These are phyloP conservation scores for Kwoniella dendrophila DNA, from an alignment of 768 basidiomycete genomes.

Conservation along the genomic window DNA sequence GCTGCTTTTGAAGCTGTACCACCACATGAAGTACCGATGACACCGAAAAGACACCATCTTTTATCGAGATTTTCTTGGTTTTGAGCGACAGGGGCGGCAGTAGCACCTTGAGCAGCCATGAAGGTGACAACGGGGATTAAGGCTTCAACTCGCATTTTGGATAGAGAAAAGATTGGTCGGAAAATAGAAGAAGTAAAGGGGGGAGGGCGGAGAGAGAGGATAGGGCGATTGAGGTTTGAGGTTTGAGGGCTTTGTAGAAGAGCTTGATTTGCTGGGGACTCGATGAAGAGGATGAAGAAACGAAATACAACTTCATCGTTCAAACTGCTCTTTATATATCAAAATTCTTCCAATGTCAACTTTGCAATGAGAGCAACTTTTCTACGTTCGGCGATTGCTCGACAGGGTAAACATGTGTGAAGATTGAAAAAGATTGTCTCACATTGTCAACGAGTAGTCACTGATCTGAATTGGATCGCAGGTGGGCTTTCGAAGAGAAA, in stretches of 20 bases:
- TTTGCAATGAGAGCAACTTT: too few species aligned
- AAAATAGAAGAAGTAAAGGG: constrained; percentile 8
- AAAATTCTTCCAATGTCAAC: background rate
- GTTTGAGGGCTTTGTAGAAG: constrained; percentile 14
- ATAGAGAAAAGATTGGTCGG: constrained; percentile 26
- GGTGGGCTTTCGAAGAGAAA: too few species aligned
- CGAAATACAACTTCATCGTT: background rate
- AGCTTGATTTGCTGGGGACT: constrained; percentile 24
- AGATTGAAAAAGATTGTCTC: too few species aligned
- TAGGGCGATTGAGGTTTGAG: constrained; percentile 9
- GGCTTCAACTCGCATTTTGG: constrained; percentile 29
- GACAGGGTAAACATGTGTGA: too few species aligned
- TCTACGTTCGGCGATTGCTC: too few species aligned
- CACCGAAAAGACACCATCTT: constrained; percentile 29
- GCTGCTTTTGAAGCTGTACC: constrained; percentile 2
- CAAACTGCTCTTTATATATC: constrained; percentile 5
- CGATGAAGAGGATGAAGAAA: constrained; percentile 21
- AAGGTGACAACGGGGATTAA: constrained; percentile 26
- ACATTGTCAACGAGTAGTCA: too few species aligned
- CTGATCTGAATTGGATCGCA: too few species aligned
- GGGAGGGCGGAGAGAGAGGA: constrained; percentile 22
- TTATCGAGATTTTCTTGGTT: constrained; percentile 22
- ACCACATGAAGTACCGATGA: constrained; percentile 23
- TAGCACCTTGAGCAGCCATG: constrained; percentile 21
- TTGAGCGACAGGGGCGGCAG: constrained; percentile 24